Percentiles rank a stretch among this genome's conserved stretches.
These are phyloP conservation scores for Achlya hypogyna DNA, from an alignment of 352 stramenopile genomes.

Conservation along the genomic window DNA sequence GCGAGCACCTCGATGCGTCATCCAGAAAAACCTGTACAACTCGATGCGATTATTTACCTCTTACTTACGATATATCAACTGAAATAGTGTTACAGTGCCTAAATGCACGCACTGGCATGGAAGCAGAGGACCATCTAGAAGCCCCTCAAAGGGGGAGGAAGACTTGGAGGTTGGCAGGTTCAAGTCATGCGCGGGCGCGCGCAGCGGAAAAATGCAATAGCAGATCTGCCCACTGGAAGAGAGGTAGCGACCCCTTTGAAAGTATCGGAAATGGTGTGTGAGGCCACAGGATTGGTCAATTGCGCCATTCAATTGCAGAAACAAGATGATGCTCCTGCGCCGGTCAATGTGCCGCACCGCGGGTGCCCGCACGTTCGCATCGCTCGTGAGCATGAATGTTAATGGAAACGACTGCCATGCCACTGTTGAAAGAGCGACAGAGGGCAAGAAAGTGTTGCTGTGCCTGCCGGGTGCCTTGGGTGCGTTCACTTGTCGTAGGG, in stretches of 20 bases:
- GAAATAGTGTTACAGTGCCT: not conserved
- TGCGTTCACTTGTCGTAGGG: slow-evolving; percentile 3
- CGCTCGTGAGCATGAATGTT: slow-evolving; percentile 15
- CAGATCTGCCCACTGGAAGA: no score
- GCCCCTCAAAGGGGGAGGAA: no score
- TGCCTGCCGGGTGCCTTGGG: slow-evolving; percentile 63
- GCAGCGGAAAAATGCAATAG: no score
- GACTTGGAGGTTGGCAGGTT: no score
- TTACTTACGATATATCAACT: no score
- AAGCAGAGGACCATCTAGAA: no score
- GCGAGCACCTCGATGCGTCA: not conserved
- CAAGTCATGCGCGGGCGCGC: no score
- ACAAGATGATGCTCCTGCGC: slow-evolving; percentile 11
- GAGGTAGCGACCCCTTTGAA: no score
- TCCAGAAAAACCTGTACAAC: not conserved
- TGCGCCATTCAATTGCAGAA: not conserved
- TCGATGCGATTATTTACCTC: no score
- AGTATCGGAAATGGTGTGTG: no score
- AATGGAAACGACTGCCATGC: slow-evolving; percentile 19
- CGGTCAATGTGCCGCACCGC: not conserved
- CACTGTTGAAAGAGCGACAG: not conserved
- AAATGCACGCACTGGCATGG: no score
- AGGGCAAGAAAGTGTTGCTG: slow-evolving; percentile 29
- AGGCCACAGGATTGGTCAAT: no score
- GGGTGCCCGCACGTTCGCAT: not conserved